Evolutionary conservation across 2,329 filamentous ascomycete genomes (phyloP).

Genomic region (Orbilia brochopaga): DNA sequence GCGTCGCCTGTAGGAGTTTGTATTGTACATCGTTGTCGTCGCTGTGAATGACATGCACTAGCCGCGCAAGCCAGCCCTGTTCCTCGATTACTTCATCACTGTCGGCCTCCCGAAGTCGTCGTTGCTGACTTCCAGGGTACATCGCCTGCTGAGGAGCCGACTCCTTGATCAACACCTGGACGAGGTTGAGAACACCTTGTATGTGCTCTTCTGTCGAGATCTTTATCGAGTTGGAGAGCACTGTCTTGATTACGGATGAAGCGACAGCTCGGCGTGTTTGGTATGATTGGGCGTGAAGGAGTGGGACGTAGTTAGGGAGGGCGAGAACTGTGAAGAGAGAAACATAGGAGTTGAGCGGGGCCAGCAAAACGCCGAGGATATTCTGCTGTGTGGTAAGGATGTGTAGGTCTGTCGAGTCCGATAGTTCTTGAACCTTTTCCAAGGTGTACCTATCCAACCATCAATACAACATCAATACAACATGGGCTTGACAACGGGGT

Average conservation of each 20-base stretch:
- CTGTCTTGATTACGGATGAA: constrained; percentile 79
- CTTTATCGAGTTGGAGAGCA: constrained; percentile 80
- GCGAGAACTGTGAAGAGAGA: constrained; percentile 96
- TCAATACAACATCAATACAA: too few species aligned
- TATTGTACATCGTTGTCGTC: constrained; percentile 92
- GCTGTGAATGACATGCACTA: constrained; percentile 84
- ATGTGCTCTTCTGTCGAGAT: constrained; percentile 80
- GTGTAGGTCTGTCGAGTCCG: constrained; percentile 94
- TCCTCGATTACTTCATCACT: constrained; percentile 98
- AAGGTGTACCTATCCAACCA: constrained; percentile 70
- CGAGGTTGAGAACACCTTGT: constrained; percentile 84
- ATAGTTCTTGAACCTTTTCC: constrained; percentile 82
- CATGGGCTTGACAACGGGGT: too few species aligned
- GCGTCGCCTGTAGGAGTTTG: constrained; percentile 84
- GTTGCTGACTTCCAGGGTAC: constrained; percentile 79
- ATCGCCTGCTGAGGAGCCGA: constrained; percentile 78
- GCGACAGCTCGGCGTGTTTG: constrained; percentile 88
- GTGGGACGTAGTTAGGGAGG: constrained; percentile 86
- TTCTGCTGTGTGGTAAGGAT: constrained; percentile 85
- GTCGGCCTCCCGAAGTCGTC: constrained; percentile 69
- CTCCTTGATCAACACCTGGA: constrained; percentile 92
- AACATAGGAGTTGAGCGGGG: constrained; percentile 84
- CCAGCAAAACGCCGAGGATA: constrained; percentile 85
- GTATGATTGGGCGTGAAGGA: constrained; percentile 90
- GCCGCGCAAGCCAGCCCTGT: constrained; percentile 92